phyloP scores from a whole-genome alignment of 257 asterid species.

The Solanum sitiens region DNA sequence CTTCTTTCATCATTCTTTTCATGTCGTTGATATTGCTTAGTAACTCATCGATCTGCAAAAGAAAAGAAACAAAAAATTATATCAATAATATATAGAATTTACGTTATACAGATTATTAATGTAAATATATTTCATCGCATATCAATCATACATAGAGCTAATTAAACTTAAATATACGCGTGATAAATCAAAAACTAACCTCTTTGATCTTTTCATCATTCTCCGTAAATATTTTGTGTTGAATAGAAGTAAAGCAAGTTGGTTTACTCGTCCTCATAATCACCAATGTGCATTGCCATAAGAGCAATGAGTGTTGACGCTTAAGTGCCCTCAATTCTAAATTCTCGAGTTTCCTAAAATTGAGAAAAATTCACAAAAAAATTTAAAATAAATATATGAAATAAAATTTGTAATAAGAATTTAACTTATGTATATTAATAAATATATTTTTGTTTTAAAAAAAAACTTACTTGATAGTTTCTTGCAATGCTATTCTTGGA shows the following conservation, averaged over 20 bases:
- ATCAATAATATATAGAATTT: too few relatives aligned
- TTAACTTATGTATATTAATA: too few relatives aligned
- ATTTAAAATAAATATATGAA: too few relatives aligned
- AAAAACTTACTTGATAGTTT: too few relatives aligned
- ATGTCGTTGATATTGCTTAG: not conserved
- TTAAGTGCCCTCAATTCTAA: not conserved
- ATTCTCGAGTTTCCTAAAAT: not conserved
- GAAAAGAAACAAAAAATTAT: too few relatives aligned
- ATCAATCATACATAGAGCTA: not conserved
- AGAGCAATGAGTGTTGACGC: not conserved
- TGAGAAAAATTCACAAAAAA: not conserved
- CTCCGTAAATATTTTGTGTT: not conserved
- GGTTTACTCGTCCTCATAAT: not conserved
- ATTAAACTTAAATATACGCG: not conserved
- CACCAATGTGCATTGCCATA: not conserved
- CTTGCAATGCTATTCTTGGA: too few relatives aligned
- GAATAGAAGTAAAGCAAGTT: not conserved
- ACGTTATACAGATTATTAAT: too few relatives aligned
- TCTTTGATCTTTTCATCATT: not conserved
- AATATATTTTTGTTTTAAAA: too few relatives aligned
- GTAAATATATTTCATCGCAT: not conserved
- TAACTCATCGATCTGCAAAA: not conserved
- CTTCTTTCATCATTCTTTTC: not conserved
- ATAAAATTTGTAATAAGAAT: too few relatives aligned
- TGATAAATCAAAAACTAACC: not conserved